Base-by-base conservation (phyloP, 2,329 filamentous ascomycete species). In the Sclerotinia sclerotiorum region DNA sequence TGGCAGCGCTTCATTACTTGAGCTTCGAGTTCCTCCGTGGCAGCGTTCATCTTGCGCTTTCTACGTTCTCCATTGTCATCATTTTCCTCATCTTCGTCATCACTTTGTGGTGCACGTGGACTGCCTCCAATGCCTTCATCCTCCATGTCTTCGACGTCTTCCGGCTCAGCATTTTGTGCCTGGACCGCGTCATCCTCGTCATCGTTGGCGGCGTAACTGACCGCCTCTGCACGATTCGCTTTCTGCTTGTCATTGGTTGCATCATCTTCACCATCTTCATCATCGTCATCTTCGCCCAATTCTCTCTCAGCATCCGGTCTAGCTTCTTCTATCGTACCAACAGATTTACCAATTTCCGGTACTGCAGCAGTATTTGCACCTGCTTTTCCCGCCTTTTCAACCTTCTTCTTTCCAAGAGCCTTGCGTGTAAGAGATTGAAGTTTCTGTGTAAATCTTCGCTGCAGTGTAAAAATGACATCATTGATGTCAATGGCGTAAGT, bases 161-260 rank as follows among this genome's bases (percentile, higher is more conserved):
- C 84, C 62, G 84, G 84, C 27, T 87, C 87, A 29, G 82, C 80
- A 2, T 84, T 83, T 68, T 85, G 84, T 65, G 83, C 82, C 74
- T 90, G 88, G 67, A 96, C 88, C 48, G 85, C 88, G 73, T 92
- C 87, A 76, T 98, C 95, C 5, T 94, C 94, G 6, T 97, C 94
- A 76, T 98, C 95, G 58, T 97, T 96, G 46, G 90, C 92, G 51
- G 93, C 94, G 74, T 97, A 98, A 19, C 93, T 95, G 2, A 94
- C 89, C 42, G 90, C 91, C 79, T 97, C 91, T 65, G 85, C 83
- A 52, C 91, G 89, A 78, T 97, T 95, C 57, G 88, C 87, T 74
- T 86, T 87, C 76, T 88, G 85, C 80, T 93, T 96, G 73, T 87
- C 87, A 71, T 85, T 87, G 5, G 88, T 94, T 62, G 87, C 92